Percentiles rank a stretch among this genome's conserved stretches.
Evolutionary conservation across 176 grass and related monocot genomes (phyloP).

Genomic region (Musa schizocarpa): DNA sequence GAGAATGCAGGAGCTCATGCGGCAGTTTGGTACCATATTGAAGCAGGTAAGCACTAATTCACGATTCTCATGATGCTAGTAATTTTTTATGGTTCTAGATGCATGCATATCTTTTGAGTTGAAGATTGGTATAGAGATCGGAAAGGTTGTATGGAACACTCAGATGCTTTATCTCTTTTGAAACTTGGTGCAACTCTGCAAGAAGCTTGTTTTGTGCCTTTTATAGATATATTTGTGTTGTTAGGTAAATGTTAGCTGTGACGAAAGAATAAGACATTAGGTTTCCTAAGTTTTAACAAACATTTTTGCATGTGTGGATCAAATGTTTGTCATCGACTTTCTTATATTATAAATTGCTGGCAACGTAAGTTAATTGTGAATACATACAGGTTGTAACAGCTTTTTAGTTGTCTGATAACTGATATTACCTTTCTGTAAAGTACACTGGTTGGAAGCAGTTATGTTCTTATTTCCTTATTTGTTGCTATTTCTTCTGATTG

Average conservation of each 20-base stretch:
- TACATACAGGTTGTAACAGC: neutral
- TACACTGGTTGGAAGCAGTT: neutral
- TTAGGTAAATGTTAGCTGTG: neutral
- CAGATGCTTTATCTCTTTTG: neutral
- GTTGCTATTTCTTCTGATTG: conserved; percentile 9
- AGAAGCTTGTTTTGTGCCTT: neutral
- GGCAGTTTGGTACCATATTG: conserved; percentile 49
- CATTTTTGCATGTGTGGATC: neutral
- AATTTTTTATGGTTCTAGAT: neutral
- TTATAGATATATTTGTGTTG: neutral
- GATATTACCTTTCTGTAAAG: neutral
- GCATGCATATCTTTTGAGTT: neutral
- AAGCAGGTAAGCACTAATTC: conserved; percentile 36
- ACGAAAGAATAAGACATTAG: too few species aligned
- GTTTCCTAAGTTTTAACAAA: too few species aligned
- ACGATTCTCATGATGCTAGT: neutral
- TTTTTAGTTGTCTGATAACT: neutral
- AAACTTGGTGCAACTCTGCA: neutral
- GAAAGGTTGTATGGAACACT: too few species aligned
- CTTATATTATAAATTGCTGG: neutral
- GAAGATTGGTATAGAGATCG: too few species aligned
- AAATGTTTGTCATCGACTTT: neutral
- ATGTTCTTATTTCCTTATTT: neutral
- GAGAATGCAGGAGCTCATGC: conserved; percentile 61
- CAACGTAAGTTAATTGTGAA: neutral